phyloP scores from a whole-genome alignment of 2,329 filamentous ascomycete genomes.

The Diaporthe nobilis region DNA sequence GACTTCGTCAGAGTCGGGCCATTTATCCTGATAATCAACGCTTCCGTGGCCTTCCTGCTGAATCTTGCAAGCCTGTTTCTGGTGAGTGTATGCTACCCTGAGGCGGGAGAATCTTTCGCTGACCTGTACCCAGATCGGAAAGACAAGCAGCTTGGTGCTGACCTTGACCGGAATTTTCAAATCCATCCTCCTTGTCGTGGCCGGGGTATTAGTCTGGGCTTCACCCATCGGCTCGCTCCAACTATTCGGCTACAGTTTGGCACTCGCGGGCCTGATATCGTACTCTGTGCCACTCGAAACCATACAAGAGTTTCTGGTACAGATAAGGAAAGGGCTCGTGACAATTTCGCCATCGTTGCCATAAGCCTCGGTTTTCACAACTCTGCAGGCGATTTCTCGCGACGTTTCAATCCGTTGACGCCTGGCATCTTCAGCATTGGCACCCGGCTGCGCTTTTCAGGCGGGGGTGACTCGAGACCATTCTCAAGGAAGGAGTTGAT shows the following conservation, averaged over 20 bases:
- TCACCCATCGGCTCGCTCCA: constrained; percentile 80
- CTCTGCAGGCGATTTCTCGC: not conserved
- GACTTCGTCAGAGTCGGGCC: constrained; percentile 77
- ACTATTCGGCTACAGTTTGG: constrained; percentile 83
- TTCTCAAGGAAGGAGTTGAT: not conserved
- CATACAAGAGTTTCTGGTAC: constrained; percentile 40
- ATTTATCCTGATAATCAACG: constrained; percentile 75
- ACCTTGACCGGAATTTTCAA: constrained; percentile 90
- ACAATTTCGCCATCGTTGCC: constrained; percentile 1
- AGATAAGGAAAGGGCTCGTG: constrained; percentile 1
- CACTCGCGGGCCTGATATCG: constrained; percentile 65
- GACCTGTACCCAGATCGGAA: constrained; percentile 77
- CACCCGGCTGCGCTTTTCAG: no score
- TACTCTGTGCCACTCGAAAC: constrained; percentile 62
- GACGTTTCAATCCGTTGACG: not conserved
- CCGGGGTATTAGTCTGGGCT: constrained; percentile 83
- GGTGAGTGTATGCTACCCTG: constrained; percentile 64
- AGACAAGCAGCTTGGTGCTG: constrained; percentile 88
- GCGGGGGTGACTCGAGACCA: no score
- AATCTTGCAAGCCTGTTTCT: constrained; percentile 90
- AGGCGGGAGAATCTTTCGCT: constrained; percentile 20
- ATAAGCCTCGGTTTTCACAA: not conserved
- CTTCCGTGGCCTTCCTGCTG: constrained; percentile 82
- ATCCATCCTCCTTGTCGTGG: constrained; percentile 84
- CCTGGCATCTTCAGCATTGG: not conserved